Evolutionary conservation across 164 flowering plant species (phyloP).

Genomic region (Umbellularia californica): DNA sequence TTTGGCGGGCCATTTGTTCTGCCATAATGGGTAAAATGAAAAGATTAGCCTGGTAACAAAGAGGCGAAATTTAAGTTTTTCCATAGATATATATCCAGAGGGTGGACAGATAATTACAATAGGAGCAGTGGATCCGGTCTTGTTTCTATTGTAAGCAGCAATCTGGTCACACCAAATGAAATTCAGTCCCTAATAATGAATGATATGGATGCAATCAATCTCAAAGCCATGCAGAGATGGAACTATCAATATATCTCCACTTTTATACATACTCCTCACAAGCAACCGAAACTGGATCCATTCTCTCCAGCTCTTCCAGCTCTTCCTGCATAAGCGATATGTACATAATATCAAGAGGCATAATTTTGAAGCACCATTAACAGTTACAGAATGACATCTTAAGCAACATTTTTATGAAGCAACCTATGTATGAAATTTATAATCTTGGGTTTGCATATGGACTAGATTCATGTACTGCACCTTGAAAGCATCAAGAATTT

Average conservation of each 20-base stretch:
- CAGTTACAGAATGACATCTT: too few species aligned
- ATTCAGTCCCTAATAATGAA: conserved; percentile 6
- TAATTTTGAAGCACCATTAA: too few species aligned
- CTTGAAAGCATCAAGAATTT: too few species aligned
- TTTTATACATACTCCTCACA: conserved; percentile 66
- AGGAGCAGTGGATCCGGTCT: conserved; percentile 33
- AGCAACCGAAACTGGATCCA: conserved; percentile 58
- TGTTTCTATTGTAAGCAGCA: conserved; percentile 27
- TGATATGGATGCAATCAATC: conserved; percentile 1
- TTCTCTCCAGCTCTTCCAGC: conserved; percentile 65
- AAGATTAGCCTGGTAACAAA: neutral
- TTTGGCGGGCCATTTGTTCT: conserved; percentile 36
- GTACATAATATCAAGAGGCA: too few species aligned
- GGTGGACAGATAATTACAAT: conserved; percentile 18
- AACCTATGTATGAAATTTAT: too few species aligned
- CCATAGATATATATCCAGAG: neutral
- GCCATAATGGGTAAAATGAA: conserved; percentile 1
- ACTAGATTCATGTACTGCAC: too few species aligned
- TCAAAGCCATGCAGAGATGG: conserved; percentile 1
- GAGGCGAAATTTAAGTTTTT: neutral
- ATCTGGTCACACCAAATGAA: conserved; percentile 22
- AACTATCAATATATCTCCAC: neutral
- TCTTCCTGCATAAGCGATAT: conserved; percentile 49
- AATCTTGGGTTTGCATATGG: too few species aligned
- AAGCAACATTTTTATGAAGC: too few species aligned